phyloP scores from a whole-genome alignment of 2,329 filamentous ascomycete species.

The Blastomyces silverae region DNA sequence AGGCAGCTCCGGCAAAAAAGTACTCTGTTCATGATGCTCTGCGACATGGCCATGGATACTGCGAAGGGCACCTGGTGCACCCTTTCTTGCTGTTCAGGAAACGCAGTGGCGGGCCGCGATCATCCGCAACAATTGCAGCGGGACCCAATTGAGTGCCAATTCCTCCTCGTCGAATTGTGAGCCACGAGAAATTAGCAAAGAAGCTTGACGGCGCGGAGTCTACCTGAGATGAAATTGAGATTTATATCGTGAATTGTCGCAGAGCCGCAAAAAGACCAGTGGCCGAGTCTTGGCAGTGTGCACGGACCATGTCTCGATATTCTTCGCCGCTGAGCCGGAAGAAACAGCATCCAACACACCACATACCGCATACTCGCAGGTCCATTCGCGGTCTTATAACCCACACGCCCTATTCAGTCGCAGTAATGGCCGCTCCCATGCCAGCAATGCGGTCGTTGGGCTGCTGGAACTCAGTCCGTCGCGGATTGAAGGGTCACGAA shows the following conservation, averaged over 20 bases:
- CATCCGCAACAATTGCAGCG: constrained; percentile 1
- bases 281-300: constrained; percentile 17
- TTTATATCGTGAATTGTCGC: neutral
- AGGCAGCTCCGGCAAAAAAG: constrained; percentile 34
- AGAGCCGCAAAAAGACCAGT: constrained; percentile 4
- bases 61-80: neutral
- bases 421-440: constrained; percentile 53
- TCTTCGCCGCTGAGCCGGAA: neutral
- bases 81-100: neutral
- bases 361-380: constrained; percentile 22
- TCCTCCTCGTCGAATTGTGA: neutral
- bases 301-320: constrained; percentile 19
- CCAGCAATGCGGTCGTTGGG: constrained; percentile 59
- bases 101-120: neutral
- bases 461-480: constrained; percentile 61
- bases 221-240: constrained; percentile 5
- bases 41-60: constrained; percentile 32
- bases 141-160: neutral
- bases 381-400: constrained; percentile 16
- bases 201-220: neutral
- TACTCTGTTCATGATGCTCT: constrained; percentile 34
- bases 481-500: constrained; percentile 48
- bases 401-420: constrained; percentile 17
- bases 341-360: neutral
- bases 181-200: neutral